Base-by-base conservation (phyloP, 2,329 filamentous ascomycete species). In the Coniochaeta sp. region DNA sequence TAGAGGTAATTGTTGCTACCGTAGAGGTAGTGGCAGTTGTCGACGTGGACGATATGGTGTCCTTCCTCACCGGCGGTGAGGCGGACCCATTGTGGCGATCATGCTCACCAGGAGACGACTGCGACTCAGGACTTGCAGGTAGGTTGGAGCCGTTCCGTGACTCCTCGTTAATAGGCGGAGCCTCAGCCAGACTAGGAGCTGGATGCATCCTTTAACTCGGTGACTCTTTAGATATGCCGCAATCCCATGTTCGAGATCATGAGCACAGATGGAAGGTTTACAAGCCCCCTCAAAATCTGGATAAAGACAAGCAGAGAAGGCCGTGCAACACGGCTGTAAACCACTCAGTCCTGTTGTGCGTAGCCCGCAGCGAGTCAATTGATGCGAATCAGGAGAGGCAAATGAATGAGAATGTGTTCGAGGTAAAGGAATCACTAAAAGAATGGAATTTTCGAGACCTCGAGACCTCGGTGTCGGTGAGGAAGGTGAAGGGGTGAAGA, bases 31-130 rank as follows among this genome's bases (percentile, higher is more conserved):
- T 82, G 44, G 69, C 66, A 67, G 76, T 77, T 24, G 81, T 82
- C 61, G 81, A 81, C 62, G 78, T 79, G 59, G 81, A 83, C 61
- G 81, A 82, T 62, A 71, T 74, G 38, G 81, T 82, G 66, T 84
- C 79, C 68, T 82, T 81, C 63, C 77, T 68, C 64, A 68, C 59
- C 12, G 71, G 72, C 58, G 72, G 69, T 19, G 72, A 71, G 11
- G 67, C 62, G 34, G 68, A 67, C 14, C 66, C 65, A 17, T 66
- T 44, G 56, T 26, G 56, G 56, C 54, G 31, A 56, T 56, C 31
- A 38, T 22, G 9, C 47, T 31, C 47, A 31, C 22, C 31, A 24
- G 31, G 54, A 28, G 54, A 24, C 3, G 56, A 58, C 26, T 58
- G 56, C 16, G 56, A 43, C 19, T 59, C 61, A 56, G 61, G 63